Percentiles rank a stretch among this genome's conserved stretches.
phyloP scores from a whole-genome alignment of 169 alveolate genomes.

The Babesia caballi region DNA sequence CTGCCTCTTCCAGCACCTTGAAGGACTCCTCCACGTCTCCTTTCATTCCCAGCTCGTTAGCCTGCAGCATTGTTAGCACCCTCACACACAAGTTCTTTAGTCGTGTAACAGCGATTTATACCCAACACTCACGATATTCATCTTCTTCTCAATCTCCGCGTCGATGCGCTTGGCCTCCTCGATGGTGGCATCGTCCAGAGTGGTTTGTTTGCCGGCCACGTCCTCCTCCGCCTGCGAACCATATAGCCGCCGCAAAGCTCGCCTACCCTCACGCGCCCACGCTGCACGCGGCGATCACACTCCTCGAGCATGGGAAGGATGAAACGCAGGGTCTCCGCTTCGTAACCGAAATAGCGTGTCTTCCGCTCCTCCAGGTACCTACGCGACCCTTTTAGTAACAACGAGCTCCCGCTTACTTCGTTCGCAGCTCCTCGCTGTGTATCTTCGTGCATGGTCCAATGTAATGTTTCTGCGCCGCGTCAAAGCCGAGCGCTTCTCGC shows the following conservation, averaged over 20 bases:
- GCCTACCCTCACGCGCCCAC: constrained; percentile 65
- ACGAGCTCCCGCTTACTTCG: constrained; percentile 16
- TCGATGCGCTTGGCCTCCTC: constrained; percentile 62
- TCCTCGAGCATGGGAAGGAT: constrained; percentile 78
- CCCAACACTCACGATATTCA: constrained; percentile 41
- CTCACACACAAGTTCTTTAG: no score
- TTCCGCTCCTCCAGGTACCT: constrained; percentile 68
- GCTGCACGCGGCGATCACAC: constrained; percentile 71
- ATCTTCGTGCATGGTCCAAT: constrained; percentile 78
- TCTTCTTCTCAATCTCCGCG: constrained; percentile 47
- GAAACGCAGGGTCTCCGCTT: constrained; percentile 68
- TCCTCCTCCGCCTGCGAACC: constrained; percentile 52
- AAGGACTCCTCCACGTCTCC: constrained; percentile 78
- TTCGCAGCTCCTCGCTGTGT: constrained; percentile 75
- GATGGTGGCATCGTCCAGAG: constrained; percentile 43
- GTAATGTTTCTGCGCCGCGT: constrained; percentile 67
- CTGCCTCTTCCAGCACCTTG: constrained; percentile 70
- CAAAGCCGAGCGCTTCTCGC: not conserved
- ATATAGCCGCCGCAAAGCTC: no score
- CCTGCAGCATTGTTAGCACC: constrained; percentile 1
- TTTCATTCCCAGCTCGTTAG: constrained; percentile 67
- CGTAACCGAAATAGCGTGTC: constrained; percentile 67
- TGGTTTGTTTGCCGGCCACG: constrained; percentile 38
- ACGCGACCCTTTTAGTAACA: not conserved
- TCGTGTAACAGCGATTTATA: no score